These are phyloP conservation scores for Pythium aphanidermatum DNA, from an alignment of 352 stramenopile genomes.

Conservation along the genomic window DNA sequence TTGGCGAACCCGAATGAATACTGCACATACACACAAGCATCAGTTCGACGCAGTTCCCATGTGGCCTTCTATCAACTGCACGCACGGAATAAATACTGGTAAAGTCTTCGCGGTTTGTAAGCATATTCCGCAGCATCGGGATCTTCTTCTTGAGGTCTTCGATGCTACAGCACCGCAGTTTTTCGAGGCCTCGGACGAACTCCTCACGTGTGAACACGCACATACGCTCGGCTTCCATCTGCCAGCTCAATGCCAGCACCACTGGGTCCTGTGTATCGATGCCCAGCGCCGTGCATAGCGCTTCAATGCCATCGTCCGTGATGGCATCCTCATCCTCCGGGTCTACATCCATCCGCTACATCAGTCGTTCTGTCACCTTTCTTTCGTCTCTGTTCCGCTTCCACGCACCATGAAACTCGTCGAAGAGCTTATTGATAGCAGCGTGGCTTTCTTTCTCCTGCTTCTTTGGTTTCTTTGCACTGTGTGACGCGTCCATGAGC, in stretches of 20 bases:
- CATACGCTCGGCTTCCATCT: constrained; percentile 75
- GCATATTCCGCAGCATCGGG: constrained; percentile 39
- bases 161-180: constrained; percentile 53
- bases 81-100: constrained; percentile 84
- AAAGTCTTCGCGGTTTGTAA: constrained; percentile 45
- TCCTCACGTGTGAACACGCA: constrained; percentile 70
- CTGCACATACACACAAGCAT: constrained; percentile 18
- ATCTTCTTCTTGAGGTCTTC: constrained; percentile 47
- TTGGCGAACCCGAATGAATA: constrained; percentile 83
- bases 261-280: constrained; percentile 77
- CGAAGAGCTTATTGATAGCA: constrained; percentile 52
- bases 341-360: no score
- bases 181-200: constrained; percentile 67
- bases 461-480: constrained; percentile 53
- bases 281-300: constrained; percentile 60
- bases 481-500: constrained; percentile 6
- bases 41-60: no score
- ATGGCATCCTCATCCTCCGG: constrained; percentile 54
- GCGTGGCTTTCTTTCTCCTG: constrained; percentile 25
- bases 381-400: no score
- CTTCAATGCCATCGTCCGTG: constrained; percentile 76
- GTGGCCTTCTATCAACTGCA: no score
- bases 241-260: constrained; percentile 71
- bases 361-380: no score
- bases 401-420: constrained; percentile 49